Evolutionary conservation across 2,329 filamentous ascomycete genomes (phyloP).

Genomic region (Hyphodiscus sp.): DNA sequence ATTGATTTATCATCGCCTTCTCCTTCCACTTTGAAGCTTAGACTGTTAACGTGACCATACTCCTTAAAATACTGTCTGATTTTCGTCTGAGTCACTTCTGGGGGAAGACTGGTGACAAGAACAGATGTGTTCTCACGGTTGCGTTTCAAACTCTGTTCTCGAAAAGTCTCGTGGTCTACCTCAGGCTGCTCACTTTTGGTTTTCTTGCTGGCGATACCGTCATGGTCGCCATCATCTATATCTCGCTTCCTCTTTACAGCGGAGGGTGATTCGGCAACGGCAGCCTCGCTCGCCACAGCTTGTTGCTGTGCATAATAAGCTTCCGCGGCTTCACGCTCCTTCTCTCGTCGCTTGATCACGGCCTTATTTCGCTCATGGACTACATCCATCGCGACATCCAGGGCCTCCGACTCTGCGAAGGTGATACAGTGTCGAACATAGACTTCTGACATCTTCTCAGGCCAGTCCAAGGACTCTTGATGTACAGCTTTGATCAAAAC

Average conservation of each 20-base stretch:
- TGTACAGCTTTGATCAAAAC: constrained; percentile 67
- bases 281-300: constrained; percentile 25
- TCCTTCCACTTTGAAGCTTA: constrained; percentile 56
- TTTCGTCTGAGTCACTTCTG: constrained; percentile 61
- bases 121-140: constrained; percentile 89
- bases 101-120: constrained; percentile 71
- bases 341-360: constrained; percentile 57
- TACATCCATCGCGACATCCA: constrained; percentile 68
- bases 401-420: constrained; percentile 71
- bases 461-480: constrained; percentile 62
- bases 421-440: constrained; percentile 81
- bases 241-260: constrained; percentile 70
- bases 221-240: constrained; percentile 41
- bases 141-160: constrained; percentile 52
- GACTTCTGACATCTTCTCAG: constrained; percentile 67
- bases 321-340: constrained; percentile 49
- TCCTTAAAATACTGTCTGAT: constrained; percentile 87
- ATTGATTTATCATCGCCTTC: constrained; percentile 55
- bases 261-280: constrained; percentile 17
- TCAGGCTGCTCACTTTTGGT: constrained; percentile 36
- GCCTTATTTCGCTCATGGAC: constrained; percentile 62
- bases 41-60: constrained; percentile 71
- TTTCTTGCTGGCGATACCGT: constrained; percentile 59
- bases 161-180: constrained; percentile 33
- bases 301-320: constrained; percentile 41